phyloP scores from a whole-genome alignment of 106 monocot genomes.

The Gastrodia elata region DNA sequence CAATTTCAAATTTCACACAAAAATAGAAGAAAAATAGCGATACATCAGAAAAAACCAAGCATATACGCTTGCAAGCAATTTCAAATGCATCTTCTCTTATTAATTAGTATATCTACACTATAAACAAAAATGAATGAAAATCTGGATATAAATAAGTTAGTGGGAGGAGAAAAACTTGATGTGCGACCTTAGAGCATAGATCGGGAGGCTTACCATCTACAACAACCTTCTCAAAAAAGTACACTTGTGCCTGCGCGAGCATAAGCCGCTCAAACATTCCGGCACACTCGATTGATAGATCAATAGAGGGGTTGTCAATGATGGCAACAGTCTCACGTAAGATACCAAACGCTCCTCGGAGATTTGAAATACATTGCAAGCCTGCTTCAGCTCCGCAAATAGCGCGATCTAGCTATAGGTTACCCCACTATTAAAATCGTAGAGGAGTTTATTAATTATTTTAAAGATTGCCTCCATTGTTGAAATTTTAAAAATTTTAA shows the following conservation, averaged over 20 bases:
- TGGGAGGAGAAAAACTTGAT: conserved; percentile 34
- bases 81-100: neutral
- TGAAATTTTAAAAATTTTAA: too few relatives aligned
- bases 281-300: conserved; percentile 53
- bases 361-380: conserved; percentile 54
- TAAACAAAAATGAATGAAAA: neutral
- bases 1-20: too few relatives aligned
- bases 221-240: conserved; percentile 64
- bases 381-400: conserved; percentile 40
- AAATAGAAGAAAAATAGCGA: too few relatives aligned
- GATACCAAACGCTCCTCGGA: conserved; percentile 45
- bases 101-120: neutral
- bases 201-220: conserved; percentile 37
- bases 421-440: conserved; percentile 78
- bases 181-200: conserved; percentile 65
- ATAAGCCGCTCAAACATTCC: conserved; percentile 78
- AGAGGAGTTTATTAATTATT: too few relatives aligned
- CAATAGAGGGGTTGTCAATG: conserved; percentile 26
- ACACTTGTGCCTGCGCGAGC: conserved; percentile 92
- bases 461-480: too few relatives aligned
- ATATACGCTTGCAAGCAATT: neutral
- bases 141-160: neutral
- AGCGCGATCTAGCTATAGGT: conserved; percentile 63
- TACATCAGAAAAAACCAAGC: neutral
- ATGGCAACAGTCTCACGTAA: conserved; percentile 19